phyloP scores from a whole-genome alignment of 371 early-diverging fungal species.

The Mortierella sp. region DNA sequence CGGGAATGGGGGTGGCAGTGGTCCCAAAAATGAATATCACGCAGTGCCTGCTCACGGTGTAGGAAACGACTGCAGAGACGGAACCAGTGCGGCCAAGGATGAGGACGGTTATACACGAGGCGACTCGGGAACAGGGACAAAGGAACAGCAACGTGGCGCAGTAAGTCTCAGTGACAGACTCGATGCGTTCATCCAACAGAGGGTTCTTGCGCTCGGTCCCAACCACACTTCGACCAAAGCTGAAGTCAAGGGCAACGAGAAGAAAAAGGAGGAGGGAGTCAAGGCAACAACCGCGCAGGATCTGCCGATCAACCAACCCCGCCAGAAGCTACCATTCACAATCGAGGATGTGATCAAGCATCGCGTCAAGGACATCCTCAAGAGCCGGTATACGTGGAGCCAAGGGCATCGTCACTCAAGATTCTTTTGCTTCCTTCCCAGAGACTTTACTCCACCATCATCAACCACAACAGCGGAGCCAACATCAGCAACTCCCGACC shows the following conservation, averaged over 20 bases:
- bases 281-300: not conserved
- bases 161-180: not conserved
- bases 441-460: not conserved
- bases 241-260: not conserved
- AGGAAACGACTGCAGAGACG: not conserved
- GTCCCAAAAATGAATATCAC: not conserved
- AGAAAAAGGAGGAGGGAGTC: not conserved
- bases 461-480: not conserved
- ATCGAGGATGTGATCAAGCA: conserved; percentile 20
- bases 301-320: not conserved
- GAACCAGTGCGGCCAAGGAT: not conserved
- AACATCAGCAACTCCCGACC: not conserved
- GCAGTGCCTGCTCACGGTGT: not conserved
- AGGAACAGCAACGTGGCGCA: not conserved
- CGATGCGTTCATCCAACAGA: not conserved
- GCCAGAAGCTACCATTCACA: conserved; percentile 4
- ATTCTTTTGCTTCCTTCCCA: conserved; percentile 35
- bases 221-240: not conserved
- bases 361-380: conserved; percentile 24
- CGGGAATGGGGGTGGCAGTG: not conserved
- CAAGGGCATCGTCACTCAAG: conserved; percentile 23
- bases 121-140: not conserved
- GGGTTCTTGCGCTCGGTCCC: not conserved
- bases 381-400: conserved; percentile 26
- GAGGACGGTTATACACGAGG: not conserved